phyloP scores from a whole-genome alignment of 768 basidiomycete genomes.

The Xanthoconium stramineum region DNA sequence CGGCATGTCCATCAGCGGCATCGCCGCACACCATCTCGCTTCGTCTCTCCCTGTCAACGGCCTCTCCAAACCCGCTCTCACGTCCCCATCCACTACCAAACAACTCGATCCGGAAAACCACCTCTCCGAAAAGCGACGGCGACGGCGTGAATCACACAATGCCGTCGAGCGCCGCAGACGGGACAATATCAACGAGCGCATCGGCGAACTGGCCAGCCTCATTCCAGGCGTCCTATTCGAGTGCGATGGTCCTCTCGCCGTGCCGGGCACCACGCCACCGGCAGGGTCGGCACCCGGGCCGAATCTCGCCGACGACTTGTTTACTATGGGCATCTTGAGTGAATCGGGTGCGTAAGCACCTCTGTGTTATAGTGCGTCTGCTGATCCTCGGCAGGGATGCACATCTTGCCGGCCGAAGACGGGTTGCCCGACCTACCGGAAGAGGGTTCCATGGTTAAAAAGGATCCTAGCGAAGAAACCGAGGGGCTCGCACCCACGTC shows the following conservation, averaged over 20 bases:
- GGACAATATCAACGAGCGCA: constrained; percentile 96
- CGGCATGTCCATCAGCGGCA: constrained; percentile 15
- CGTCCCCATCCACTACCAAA: constrained; percentile 8
- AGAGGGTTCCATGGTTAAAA: constrained; percentile 24
- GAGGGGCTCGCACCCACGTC: constrained; percentile 22
- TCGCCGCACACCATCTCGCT: constrained; percentile 20
- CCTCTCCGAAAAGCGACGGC: constrained; percentile 74
- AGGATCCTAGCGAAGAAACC: constrained; percentile 30
- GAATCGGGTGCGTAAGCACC: constrained; percentile 19
- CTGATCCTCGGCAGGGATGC: constrained; percentile 17
- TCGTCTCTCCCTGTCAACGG: constrained; percentile 16
- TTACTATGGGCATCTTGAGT: constrained; percentile 15
- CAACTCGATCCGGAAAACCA: constrained; percentile 34
- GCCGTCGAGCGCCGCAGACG: constrained; percentile 84
- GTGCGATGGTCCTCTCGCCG: constrained; percentile 34
- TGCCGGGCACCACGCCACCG: constrained; percentile 13
- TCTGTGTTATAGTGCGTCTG: background rate
- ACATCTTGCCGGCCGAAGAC: constrained; percentile 23
- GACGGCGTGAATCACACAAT: constrained; percentile 85
- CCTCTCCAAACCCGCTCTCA: constrained; percentile 13
- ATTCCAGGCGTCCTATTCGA: constrained; percentile 87
- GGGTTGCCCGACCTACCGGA: constrained; percentile 31
- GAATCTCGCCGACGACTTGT: constrained; percentile 19
- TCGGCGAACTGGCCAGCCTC: constrained; percentile 82
- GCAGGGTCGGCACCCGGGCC: constrained; percentile 10